Evolutionary conservation across 495 filamentous ascomycete species (phyloP).

Genomic region (Coniosporium apollinis): DNA sequence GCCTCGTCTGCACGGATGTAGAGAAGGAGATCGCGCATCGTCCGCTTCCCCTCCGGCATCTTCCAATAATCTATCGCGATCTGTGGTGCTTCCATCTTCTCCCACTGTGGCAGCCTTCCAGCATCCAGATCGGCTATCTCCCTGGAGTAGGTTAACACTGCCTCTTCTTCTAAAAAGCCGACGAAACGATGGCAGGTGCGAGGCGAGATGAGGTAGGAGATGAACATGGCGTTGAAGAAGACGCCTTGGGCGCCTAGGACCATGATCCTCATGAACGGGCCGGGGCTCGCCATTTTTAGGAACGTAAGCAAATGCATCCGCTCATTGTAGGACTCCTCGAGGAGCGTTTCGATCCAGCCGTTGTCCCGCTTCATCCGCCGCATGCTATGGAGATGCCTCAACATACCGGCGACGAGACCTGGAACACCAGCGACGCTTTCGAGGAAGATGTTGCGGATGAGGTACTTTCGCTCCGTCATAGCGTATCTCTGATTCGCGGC

Average conservation of each 20-base stretch:
- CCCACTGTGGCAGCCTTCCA: constrained; percentile 71
- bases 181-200: constrained; percentile 90
- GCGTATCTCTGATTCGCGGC: constrained; percentile 28
- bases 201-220: constrained; percentile 77
- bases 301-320: constrained; percentile 93
- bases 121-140: constrained; percentile 72
- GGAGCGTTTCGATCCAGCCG: constrained; percentile 92
- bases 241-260: constrained; percentile 72
- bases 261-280: constrained; percentile 73
- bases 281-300: constrained; percentile 80
- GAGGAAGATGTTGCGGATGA: constrained; percentile 77
- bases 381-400: constrained; percentile 71
- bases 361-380: constrained; percentile 80
- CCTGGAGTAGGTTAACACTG: constrained; percentile 85
- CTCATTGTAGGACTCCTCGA: constrained; percentile 92
- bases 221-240: constrained; percentile 89
- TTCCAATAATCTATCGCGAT: constrained; percentile 84
- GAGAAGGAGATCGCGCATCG: constrained; percentile 70
- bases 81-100: constrained; percentile 60
- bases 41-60: constrained; percentile 69
- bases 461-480: constrained; percentile 64
- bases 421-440: constrained; percentile 91
- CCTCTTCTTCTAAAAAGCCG: constrained; percentile 92
- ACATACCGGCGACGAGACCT: constrained; percentile 92
- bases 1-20: constrained; percentile 91